Evolutionary conservation across 345 rosid genomes (phyloP), one percentile per base, ranked within the genome.

Genomic region (Sisymbrium altissimum): DNA sequence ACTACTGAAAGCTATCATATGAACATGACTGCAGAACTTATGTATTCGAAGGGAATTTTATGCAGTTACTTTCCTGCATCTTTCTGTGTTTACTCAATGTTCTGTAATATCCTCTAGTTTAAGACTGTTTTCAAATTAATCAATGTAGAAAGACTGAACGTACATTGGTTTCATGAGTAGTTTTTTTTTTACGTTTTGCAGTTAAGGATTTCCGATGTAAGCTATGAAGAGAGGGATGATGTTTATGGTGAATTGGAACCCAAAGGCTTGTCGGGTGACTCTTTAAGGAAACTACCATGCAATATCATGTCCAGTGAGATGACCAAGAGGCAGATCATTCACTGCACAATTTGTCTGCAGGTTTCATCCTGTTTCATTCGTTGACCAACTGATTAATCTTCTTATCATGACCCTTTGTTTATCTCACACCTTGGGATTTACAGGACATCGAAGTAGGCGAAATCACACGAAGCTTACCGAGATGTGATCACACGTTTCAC

Each of bases 341-440:
- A 81, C 63, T 91, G 97, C 79, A 75, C 88, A 1, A 91, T 91
- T 61, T 89, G 97, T 80, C 81, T 91, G 70, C 93, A 86, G 96
- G 92, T 91, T 27, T 39, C 3, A 15, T 54, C 9, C 56, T 39
- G 17, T 56, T 74, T 36, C 14, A 44, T 35, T 46, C 36, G 19
- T n/a, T 75, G 23, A 43, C 6, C 7, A 39, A 32, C 30, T 36
- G 44, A 36, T 48, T 64, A 9, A 56, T 57, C 55, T 48, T 70
- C 27, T 55, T 25, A 19, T 35, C 3, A 53, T 52, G 52, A 17
- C 44, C 29, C 3, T 70, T 46, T 55, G 52, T 56, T 36, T 48
- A 53, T 17, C 60, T 54, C 43, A 63, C 59, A 54, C 66, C 23
- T 64, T 57, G 13, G 23, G 12, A 11, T 73, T 50, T 66, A 32